Evolutionary conservation across 306 rosid genomes (phyloP).

Genomic region (Argentina anserina): DNA sequence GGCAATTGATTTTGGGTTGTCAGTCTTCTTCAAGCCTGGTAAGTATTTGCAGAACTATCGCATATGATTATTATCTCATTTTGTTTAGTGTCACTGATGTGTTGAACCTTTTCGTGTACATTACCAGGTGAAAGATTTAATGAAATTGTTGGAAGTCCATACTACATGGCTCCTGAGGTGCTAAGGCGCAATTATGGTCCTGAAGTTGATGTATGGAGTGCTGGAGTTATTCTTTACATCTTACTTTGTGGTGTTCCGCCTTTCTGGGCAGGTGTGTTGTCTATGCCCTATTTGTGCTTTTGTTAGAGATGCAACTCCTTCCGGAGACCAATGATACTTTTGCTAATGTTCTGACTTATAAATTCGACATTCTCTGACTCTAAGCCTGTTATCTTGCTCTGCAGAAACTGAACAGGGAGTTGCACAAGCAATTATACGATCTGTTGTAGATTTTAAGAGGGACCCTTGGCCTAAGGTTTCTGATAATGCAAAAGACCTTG

Average conservation of each 20-base stretch:
- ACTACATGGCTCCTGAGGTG: slow-evolving; percentile 99
- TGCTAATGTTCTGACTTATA: neutral
- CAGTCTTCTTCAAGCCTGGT: slow-evolving; percentile 93
- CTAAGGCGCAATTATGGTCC: slow-evolving; percentile 80
- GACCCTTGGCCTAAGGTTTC: slow-evolving; percentile 99
- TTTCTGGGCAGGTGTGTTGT: slow-evolving; percentile 94
- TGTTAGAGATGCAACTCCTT: neutral
- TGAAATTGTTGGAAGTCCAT: slow-evolving; percentile 98
- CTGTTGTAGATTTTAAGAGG: slow-evolving; percentile 79
- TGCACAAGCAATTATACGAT: slow-evolving; percentile 92
- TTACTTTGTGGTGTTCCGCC: slow-evolving; percentile 97
- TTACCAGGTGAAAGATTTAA: slow-evolving; percentile 68
- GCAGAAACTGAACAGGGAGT: slow-evolving; percentile 99
- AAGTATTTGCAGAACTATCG: slow-evolving; percentile 19
- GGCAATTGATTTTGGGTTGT: slow-evolving; percentile 93
- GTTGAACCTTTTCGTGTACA: slow-evolving; percentile 12
- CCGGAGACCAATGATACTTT: neutral
- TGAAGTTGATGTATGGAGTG: slow-evolving; percentile 96
- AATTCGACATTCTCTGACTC: neutral
- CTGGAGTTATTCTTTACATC: slow-evolving; percentile 95
- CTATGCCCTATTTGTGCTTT: neutral
- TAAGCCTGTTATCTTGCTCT: slow-evolving; percentile 16
- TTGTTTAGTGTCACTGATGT: slow-evolving; percentile 1
- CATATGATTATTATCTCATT: slow-evolving; percentile 5
- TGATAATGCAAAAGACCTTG: slow-evolving; percentile 94